Conservation (phyloP, 2,329 filamentous ascomycete genomes). For the Fusarium transvaalense region DNA sequence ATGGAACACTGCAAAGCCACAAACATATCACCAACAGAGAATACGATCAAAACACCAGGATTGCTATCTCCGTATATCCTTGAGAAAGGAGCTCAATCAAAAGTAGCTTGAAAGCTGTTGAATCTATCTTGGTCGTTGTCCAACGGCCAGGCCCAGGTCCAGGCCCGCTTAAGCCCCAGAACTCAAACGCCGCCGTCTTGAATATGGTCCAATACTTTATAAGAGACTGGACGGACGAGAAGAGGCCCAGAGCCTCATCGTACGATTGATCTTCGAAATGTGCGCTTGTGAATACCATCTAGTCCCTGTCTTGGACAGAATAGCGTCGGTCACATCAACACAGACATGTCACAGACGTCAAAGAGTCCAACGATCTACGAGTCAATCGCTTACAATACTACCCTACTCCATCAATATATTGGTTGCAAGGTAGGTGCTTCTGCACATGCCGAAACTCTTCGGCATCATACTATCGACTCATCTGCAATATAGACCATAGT, state of each 20-base stretch:
- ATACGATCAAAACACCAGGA: neutral
- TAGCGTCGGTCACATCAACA: neutral
- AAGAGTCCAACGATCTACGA: neutral
- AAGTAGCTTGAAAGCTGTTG: neutral
- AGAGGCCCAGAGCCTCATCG: neutral
- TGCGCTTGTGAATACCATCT: neutral
- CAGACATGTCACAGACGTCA: neutral
- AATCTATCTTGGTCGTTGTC: neutral
- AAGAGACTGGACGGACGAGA: neutral
- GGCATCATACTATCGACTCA: neutral
- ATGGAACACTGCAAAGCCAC: neutral
- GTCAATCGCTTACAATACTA: neutral
- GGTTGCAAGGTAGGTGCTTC: neutral
- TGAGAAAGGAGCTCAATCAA: neutral
- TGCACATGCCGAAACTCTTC: neutral
- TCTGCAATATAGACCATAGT: neutral
- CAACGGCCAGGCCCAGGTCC: neutral
- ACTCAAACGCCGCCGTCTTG: neutral
- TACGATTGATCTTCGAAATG: neutral
- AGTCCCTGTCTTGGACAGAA: neutral
- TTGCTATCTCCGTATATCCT: neutral
- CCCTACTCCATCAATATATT: neutral
- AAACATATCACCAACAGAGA: neutral
- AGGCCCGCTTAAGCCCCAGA: neutral
- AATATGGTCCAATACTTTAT: neutral